Evolutionary conservation across 805 yeast genomes (phyloP).

Genomic region (Wickerhamiella spandovensis): DNA sequence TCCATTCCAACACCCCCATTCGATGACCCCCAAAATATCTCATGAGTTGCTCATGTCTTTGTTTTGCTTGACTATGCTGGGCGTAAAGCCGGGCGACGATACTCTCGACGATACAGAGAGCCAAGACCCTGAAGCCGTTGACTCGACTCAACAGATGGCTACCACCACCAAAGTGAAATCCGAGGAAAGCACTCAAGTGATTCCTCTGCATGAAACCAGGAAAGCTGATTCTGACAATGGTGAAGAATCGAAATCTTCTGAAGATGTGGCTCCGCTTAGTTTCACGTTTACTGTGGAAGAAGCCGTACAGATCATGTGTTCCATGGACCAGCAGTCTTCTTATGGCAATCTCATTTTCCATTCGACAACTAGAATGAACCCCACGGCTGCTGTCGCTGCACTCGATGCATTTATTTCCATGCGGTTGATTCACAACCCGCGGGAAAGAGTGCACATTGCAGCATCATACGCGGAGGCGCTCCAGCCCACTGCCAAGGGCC

Average conservation of each 20-base stretch:
- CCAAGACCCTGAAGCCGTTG: too few relatives aligned
- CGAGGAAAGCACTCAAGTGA: too few relatives aligned
- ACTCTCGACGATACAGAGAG: background rate
- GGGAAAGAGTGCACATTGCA: slow-evolving; percentile 1
- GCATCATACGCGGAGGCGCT: slow-evolving; percentile 18
- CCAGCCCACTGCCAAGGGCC: slow-evolving; percentile 90
- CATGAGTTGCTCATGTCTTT: background rate
- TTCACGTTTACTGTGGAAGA: background rate
- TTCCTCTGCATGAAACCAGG: too few relatives aligned
- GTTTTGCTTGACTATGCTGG: background rate
- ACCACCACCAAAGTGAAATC: too few relatives aligned
- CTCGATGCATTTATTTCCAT: slow-evolving; percentile 3
- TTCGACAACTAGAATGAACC: background rate
- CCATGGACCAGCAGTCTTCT: background rate
- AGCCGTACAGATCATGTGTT: background rate
- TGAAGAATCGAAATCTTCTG: background rate
- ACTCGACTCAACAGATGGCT: too few relatives aligned
- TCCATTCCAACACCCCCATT: background rate
- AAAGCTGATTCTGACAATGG: too few relatives aligned
- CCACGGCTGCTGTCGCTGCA: background rate
- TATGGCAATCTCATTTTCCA: background rate
- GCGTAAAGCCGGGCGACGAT: background rate
- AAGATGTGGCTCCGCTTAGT: background rate
- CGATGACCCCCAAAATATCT: background rate
- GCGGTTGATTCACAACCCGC: slow-evolving; percentile 7